Evolutionary conservation across 495 filamentous ascomycete genomes (phyloP), one percentile per base, ranked within the genome.

Genomic region (Aspergillus steynii): DNA sequence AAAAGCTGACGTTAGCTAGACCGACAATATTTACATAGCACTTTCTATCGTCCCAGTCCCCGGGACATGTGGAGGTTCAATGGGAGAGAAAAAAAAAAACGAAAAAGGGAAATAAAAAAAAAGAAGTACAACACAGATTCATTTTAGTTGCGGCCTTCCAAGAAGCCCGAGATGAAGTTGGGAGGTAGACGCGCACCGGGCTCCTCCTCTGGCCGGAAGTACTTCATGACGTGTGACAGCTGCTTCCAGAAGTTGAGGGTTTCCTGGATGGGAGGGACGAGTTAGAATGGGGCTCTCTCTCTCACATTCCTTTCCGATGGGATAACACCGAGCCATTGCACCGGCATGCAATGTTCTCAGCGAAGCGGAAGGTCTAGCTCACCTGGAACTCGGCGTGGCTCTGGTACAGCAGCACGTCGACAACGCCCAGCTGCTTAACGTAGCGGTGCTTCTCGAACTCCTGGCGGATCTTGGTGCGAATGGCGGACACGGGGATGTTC

Each of bases 201-300:
- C 63, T 96, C 91, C 74, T 96, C 93, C 75, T 96, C 92, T 72
- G 86, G 80, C 67, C 92, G 85, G 83, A 97, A 99, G 78, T 96
- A 99, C 71, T 96, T 96, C 83, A 99, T 90, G 65, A 99, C 85
- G 72, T 99, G 95, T 52, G 90, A 89, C 55, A 94, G 83, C 79
- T 98, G 96, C 79, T 96, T 96, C 95, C 96, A 99, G 85, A 89
- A 99, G 78, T 98, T 99, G 80, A 98, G 84, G 42, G 92, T 98
- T 86, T 99, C 95, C 92, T 96, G 62, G 37, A 4, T 34, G 7
- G 37, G 37, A 8, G 12, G 1, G 9, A 12, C 9, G 37, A 42
- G 12, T 42, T 42, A 42, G 37, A 42, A 42, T 15, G 9, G 5
- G 9, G 20, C 20, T 20, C 20, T 20, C 20, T 20, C 20, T 20